Conservation (phyloP, 768 basidiomycete genomes). For the Auricularia heimuer region DNA sequence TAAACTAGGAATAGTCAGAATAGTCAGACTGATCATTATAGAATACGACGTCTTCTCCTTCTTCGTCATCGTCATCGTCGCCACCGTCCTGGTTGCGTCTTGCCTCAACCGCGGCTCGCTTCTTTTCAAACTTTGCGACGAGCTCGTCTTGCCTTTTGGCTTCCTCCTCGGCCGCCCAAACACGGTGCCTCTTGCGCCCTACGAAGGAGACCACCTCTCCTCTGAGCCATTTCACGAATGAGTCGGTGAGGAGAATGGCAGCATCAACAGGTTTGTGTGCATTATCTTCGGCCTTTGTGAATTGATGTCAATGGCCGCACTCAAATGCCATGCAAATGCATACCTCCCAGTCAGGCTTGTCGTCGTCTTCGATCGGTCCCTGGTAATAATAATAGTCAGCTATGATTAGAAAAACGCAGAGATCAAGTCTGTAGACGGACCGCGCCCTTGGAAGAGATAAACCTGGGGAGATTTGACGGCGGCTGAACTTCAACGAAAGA, state of each 20-base stretch:
- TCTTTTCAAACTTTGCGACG: neutral
- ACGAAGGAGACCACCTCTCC: slow-evolving; percentile 16
- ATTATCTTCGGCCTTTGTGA: slow-evolving; percentile 4
- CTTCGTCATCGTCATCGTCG: neutral
- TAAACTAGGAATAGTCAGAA: neutral
- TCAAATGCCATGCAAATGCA: neutral
- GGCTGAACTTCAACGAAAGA: neutral
- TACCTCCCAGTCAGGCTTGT: neutral
- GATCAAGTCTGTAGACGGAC: neutral
- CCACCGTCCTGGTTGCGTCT: neutral
- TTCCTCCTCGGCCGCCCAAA: slow-evolving; percentile 16
- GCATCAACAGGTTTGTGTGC: slow-evolving; percentile 15
- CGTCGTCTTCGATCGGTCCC: neutral
- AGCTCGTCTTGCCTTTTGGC: neutral
- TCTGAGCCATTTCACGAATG: slow-evolving; percentile 18
- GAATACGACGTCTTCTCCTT: neutral
- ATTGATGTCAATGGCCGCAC: neutral
- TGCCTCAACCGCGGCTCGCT: neutral
- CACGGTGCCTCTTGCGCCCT: slow-evolving; percentile 15
- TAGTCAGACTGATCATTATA: neutral
- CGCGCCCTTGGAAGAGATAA: neutral
- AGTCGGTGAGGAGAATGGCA: slow-evolving; percentile 14
- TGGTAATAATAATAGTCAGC: neutral
- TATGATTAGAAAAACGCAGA: neutral
- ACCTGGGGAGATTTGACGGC: neutral